These are phyloP conservation scores for Erodium moschatum DNA, from an alignment of 441 rosid species.

Conservation along the genomic window DNA sequence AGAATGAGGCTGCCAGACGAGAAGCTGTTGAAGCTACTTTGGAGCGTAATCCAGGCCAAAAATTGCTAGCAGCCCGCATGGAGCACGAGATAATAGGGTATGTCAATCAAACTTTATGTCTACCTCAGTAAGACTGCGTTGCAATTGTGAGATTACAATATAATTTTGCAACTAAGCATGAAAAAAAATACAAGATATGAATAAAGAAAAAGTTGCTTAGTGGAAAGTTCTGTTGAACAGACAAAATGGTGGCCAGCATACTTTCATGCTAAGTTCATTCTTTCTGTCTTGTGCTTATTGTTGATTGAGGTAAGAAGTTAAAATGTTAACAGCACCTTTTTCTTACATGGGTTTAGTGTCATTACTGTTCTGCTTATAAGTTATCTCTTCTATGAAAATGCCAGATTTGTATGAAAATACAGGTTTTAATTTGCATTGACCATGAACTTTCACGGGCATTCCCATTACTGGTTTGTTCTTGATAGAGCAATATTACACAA, in stretches of 20 bases:
- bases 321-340: too few relatives aligned
- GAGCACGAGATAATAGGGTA: slow-evolving; percentile 14
- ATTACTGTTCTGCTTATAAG: too few relatives aligned
- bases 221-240: neutral
- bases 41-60: slow-evolving; percentile 92
- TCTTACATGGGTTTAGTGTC: too few relatives aligned
- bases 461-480: too few relatives aligned
- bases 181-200: neutral
- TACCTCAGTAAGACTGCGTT: neutral
- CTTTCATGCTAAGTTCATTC: slow-evolving; percentile 2
- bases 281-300: neutral
- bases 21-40: slow-evolving; percentile 51
- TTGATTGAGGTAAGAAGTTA: neutral
- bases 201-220: neutral
- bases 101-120: slow-evolving; percentile 11
- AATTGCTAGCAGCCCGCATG: slow-evolving; percentile 41
- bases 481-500: too few relatives aligned
- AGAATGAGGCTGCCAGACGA: slow-evolving; percentile 62
- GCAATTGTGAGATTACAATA: neutral
- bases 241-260: neutral
- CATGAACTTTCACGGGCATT: too few relatives aligned
- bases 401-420: too few relatives aligned
- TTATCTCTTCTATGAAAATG: too few relatives aligned
- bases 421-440: too few relatives aligned
- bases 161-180: slow-evolving; percentile 6